Evolutionary conservation across 202 grass and related monocot species (phyloP).

Genomic region (Setaria italica): DNA sequence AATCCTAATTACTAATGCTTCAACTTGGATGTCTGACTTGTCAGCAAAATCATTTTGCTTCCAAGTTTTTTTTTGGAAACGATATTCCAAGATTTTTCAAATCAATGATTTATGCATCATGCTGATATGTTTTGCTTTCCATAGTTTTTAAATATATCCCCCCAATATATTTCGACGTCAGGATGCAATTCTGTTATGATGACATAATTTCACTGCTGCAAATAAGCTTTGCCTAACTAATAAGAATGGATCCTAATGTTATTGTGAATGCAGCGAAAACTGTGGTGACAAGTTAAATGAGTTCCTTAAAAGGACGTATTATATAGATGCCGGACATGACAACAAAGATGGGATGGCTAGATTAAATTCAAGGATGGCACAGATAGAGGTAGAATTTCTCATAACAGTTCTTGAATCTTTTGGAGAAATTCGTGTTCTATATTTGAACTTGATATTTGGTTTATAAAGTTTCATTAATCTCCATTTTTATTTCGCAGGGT

Average conservation of each 20-base stretch:
- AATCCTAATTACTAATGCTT: not conserved
- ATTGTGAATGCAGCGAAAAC: constrained; percentile 73
- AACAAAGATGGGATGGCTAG: constrained; percentile 86
- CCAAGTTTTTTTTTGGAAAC: not conserved
- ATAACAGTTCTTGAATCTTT: not conserved
- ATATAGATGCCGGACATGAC: constrained; percentile 82
- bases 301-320: constrained; percentile 84
- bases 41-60: not conserved
- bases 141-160: not conserved
- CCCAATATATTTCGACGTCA: not conserved
- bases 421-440: constrained; percentile 5
- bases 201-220: not conserved
- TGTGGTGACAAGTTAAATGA: constrained; percentile 81
- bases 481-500: constrained; percentile 54
- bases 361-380: constrained; percentile 75
- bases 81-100: not conserved
- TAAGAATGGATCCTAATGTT: constrained; percentile 1
- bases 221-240: constrained; percentile 6
- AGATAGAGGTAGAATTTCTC: constrained; percentile 67
- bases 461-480: constrained; percentile 14
- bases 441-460: constrained; percentile 11
- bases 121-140: not conserved
- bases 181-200: constrained; percentile 5
- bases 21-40: not conserved
- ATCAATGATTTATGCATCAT: not conserved